A percentile compares a stretch with the other conserved stretches of the same genome.
These are phyloP conservation scores for Talinum fruticosum DNA, from an alignment of 148 eudicot species.

Conservation along the genomic window DNA sequence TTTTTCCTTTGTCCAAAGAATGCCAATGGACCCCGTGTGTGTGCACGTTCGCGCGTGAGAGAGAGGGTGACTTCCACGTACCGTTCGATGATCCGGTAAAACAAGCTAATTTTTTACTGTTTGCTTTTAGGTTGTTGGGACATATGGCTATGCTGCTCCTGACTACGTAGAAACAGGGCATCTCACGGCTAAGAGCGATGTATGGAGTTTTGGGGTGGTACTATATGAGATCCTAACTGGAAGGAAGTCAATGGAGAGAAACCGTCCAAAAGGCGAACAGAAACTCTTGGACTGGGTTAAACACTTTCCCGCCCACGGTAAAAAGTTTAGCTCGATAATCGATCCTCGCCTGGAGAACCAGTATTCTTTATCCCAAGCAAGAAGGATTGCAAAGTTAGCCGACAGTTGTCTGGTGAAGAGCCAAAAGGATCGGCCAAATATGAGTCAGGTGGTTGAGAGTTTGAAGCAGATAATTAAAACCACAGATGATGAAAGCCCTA, in stretches of 20 bases:
- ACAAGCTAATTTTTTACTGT: constrained; percentile 9
- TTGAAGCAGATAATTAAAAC: constrained; percentile 42
- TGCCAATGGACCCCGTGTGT: no score
- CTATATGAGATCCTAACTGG: constrained; percentile 83
- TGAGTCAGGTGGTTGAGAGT: constrained; percentile 70
- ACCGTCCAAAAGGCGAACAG: constrained; percentile 59
- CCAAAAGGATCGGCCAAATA: constrained; percentile 67
- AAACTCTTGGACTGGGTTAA: constrained; percentile 70
- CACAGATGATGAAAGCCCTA: constrained; percentile 33
- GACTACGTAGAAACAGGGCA: constrained; percentile 89
- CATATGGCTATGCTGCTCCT: constrained; percentile 90
- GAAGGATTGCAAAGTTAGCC: constrained; percentile 63
- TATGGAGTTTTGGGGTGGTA: constrained; percentile 87
- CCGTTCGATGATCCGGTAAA: neutral
- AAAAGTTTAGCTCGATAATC: constrained; percentile 54
- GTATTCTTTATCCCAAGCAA: constrained; percentile 54
- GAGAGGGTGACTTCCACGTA: no score
- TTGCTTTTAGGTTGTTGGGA: constrained; percentile 71
- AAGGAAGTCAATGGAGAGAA: constrained; percentile 59
- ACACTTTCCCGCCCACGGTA: constrained; percentile 52
- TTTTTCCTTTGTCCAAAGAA: no score
- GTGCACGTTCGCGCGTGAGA: no score
- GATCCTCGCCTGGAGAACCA: constrained; percentile 59
- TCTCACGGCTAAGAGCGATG: constrained; percentile 73
- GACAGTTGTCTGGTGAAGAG: constrained; percentile 55